phyloP scores from a whole-genome alignment of 1,284 basidiomycete species.

The Vanrija humicola region DNA sequence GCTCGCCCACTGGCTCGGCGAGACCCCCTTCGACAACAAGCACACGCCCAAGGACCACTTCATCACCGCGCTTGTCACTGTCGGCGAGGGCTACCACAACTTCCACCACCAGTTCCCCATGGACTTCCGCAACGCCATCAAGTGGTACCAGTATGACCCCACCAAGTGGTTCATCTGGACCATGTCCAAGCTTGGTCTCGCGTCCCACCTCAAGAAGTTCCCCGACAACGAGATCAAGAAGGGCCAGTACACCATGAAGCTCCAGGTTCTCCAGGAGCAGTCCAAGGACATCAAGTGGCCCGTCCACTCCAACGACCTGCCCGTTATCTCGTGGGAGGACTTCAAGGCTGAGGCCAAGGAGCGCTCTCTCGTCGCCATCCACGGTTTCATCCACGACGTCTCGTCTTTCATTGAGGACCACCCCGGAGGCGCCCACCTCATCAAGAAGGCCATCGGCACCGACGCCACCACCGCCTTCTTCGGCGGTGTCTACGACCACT shows the following conservation, averaged over 20 bases:
- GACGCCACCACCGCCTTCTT: conserved; percentile 91
- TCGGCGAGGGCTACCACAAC: conserved; percentile 95
- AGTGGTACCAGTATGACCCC: conserved; percentile 77
- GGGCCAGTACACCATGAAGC: conserved; percentile 87
- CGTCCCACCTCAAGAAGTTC: conserved; percentile 84
- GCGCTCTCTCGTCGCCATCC: conserved; percentile 73
- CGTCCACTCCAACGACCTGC: conserved; percentile 58
- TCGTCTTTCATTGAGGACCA: conserved; percentile 83
- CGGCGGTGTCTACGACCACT: conserved; percentile 89
- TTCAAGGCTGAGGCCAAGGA: conserved; percentile 67
- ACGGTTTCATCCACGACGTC: conserved; percentile 89
- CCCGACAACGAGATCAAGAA: conserved; percentile 90
- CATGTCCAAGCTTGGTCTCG: conserved; percentile 64
- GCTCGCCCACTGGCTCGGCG: conserved; percentile 89
- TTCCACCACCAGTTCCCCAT: conserved; percentile 91
- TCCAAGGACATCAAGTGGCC: conserved; percentile 76
- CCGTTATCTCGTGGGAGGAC: conserved; percentile 79
- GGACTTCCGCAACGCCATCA: conserved; percentile 91
- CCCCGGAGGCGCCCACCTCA: conserved; percentile 68
- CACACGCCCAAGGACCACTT: conserved; percentile 86
- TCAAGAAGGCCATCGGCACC: conserved; percentile 65
- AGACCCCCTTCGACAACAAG: conserved; percentile 89
- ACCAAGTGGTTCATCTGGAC: conserved; percentile 84
- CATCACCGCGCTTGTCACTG: conserved; percentile 78
- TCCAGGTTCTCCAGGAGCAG: conserved; percentile 71